A percentile compares a stretch with the other conserved stretches of the same genome.
These are phyloP conservation scores for Cryptosporidium ryanae DNA, from an alignment of 169 alveolate genomes.

Conservation along the genomic window DNA sequence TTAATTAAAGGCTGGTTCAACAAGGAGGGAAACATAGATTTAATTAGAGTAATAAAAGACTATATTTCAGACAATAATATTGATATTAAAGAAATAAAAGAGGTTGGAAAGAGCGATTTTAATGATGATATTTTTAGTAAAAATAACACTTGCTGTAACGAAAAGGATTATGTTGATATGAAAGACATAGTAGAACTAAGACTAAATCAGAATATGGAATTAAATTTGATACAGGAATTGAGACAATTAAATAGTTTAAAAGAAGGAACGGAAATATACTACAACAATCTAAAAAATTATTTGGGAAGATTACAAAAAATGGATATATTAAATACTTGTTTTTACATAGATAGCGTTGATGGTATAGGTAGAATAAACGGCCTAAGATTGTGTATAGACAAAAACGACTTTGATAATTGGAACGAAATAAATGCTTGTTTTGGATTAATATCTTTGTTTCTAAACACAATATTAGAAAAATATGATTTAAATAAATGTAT, in stretches of 20 bases:
- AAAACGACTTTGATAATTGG: constrained; percentile 42
- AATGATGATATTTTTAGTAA: too few relatives aligned
- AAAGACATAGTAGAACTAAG: constrained; percentile 10
- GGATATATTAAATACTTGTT: constrained; percentile 32
- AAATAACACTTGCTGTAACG: too few relatives aligned
- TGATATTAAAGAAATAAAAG: background rate
- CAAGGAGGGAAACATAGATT: background rate
- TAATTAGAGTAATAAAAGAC: background rate
- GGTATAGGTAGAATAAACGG: constrained; percentile 39
- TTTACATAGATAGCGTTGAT: constrained; percentile 15
- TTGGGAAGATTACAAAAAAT: constrained; percentile 18
- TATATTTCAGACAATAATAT: background rate
- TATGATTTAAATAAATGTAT: constrained; percentile 3
- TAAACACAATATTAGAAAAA: constrained; percentile 15
- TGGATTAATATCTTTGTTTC: constrained; percentile 17
- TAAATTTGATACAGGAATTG: constrained; percentile 11
- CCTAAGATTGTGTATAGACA: constrained; percentile 2
- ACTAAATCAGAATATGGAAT: constrained; percentile 9
- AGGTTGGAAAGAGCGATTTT: background rate
- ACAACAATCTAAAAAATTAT: background rate
- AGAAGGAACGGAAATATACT: constrained; percentile 18
- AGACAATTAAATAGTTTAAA: background rate
- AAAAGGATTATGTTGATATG: constrained; percentile 27
- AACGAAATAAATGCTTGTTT: constrained; percentile 50
- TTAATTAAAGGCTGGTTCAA: background rate